Evolutionary conservation across 2,329 filamentous ascomycete genomes (phyloP), one percentile per base, ranked within the genome.

Genomic region (Colletotrichum trifolii): DNA sequence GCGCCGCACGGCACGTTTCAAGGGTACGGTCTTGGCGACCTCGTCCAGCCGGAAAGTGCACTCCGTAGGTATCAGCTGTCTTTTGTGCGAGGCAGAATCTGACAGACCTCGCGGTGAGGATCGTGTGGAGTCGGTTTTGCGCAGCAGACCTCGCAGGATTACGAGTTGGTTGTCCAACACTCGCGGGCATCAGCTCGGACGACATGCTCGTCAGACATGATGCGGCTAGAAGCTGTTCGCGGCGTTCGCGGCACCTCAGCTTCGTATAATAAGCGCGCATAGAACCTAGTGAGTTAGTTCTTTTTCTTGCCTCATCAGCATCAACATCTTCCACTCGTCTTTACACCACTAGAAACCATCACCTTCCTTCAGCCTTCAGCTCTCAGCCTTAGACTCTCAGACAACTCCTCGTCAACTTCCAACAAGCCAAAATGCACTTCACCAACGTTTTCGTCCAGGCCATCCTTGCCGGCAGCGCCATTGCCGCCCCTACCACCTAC

Each of bases 391-490:
- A 25, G n/a, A 7, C 8, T 38, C 7, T 12, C 11, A 8, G 12
- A 36, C 39, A 49, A 17, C 47, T 46, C n/a, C 25, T 36, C 47
- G 15, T 61, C 38, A 8, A 46, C 15, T 48, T n/a, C 36, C 15
- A 40, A 58, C 10, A 62, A 38, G 47, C 15, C 61, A 69, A 33
- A 49, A 71, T 71, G 70, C 64, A 71, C 39, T 70, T 77, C 62
- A 72, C 71, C 42, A 75, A 77, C 36, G 72, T 79, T 54, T 77
- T 89, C 52, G 77, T 75, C 13, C 76, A 87, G 69, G 83, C 77
- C 42, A 81, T 89, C 58, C 69, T 77, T 47, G 76, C 83, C 69
- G 85, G 86, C 70, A 71, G 84, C 55, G 81, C 73, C 82, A 85
- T 71, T 70, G 67, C 47, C 79, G 81, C 49, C 76, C 81, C 8